phyloP scores from a whole-genome alignment of 1,139 yeast species.

The Zygoascus meyerae region DNA sequence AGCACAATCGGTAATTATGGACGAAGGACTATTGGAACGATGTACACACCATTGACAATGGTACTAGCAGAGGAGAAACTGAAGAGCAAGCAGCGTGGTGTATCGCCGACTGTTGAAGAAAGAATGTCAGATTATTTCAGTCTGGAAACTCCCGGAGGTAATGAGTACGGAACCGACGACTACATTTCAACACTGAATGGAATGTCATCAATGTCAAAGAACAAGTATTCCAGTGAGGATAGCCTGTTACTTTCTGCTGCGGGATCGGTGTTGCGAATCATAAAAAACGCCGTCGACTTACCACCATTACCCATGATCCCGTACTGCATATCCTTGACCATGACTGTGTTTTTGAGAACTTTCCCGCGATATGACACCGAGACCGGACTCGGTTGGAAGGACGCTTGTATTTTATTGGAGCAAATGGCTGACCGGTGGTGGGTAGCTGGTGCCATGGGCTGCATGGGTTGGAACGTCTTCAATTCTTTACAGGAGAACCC shows the following conservation, averaged over 20 bases:
- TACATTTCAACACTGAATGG: constrained; percentile 7
- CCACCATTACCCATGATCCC: constrained; percentile 34
- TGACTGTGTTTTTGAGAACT: constrained; percentile 33
- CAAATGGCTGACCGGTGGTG: constrained; percentile 33
- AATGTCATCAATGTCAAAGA: background rate
- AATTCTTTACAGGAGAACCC: constrained; percentile 18
- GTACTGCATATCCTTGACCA: constrained; percentile 32
- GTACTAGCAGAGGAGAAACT: constrained; percentile 22
- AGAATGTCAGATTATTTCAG: constrained; percentile 8
- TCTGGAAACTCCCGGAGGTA: constrained; percentile 1
- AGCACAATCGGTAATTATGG: constrained; percentile 5
- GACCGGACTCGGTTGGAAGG: constrained; percentile 29
- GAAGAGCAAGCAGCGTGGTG: background rate
- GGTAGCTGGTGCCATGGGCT: constrained; percentile 37
- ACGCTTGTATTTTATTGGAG: constrained; percentile 28
- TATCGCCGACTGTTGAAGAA: constrained; percentile 10
- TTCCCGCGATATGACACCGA: constrained; percentile 29
- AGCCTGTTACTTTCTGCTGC: constrained; percentile 28
- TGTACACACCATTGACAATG: constrained; percentile 25
- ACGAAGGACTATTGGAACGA: constrained; percentile 13
- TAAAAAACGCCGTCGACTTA: constrained; percentile 21
- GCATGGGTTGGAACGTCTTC: constrained; percentile 34
- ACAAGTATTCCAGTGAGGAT: constrained; percentile 9
- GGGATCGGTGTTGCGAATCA: constrained; percentile 28
- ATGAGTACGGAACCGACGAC: constrained; percentile 5